Percentiles rank a stretch among this genome's conserved stretches.
phyloP scores from a whole-genome alignment of 306 rosid genomes.

The Dalbergia oliveri region DNA sequence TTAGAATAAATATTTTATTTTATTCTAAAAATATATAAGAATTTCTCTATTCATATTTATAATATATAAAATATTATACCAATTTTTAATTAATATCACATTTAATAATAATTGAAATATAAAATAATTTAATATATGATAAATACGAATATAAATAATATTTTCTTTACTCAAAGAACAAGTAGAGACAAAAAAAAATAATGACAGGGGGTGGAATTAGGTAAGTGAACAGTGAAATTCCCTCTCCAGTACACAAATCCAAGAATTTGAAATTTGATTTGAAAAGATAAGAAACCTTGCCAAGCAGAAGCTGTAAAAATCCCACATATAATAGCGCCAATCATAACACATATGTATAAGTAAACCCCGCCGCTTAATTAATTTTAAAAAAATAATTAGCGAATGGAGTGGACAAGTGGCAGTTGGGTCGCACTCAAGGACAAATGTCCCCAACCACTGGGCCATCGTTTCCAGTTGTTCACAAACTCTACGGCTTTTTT shows the following conservation, averaged over 20 bases:
- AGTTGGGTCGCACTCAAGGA: conserved; percentile 56
- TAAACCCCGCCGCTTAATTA: conserved; percentile 41
- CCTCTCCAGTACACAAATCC: background rate
- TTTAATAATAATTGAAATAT: no score
- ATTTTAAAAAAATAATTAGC: conserved; percentile 15
- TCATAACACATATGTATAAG: background rate
- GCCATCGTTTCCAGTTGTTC: conserved; percentile 61
- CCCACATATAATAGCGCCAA: background rate
- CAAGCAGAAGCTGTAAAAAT: background rate
- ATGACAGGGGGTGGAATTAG: conserved; percentile 25
- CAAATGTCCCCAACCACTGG: conserved; percentile 70
- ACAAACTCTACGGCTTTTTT: conserved; percentile 22
- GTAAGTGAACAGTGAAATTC: conserved; percentile 28
- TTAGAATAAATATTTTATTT: no score
- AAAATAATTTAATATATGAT: no score
- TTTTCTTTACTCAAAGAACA: background rate
- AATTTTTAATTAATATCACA: no score
- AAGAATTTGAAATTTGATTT: conserved; percentile 35
- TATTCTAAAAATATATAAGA: no score
- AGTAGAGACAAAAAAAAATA: conserved; percentile 28
- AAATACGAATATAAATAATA: no score
- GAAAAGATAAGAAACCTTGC: conserved; percentile 17
- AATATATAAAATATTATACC: no score
- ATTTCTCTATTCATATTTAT: no score
- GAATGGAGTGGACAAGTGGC: conserved; percentile 55